A percentile compares a stretch with the other conserved stretches of the same genome.
Conservation (phyloP, 768 basidiomycete species). For the Psilocybe cubensis region DNA sequence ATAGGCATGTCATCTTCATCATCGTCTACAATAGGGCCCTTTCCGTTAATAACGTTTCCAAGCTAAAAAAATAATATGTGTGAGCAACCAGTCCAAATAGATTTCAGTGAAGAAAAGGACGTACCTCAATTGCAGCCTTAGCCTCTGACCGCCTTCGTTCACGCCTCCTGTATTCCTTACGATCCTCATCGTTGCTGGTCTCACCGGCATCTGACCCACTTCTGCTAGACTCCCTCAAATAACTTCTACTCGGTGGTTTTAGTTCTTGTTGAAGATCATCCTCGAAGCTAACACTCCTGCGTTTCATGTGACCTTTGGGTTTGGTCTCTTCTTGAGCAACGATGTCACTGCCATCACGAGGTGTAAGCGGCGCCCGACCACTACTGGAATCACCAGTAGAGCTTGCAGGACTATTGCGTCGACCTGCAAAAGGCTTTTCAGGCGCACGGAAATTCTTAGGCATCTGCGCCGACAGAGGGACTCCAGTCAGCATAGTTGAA, state of each 20-base stretch:
- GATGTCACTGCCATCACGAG: slow-evolving; percentile 76
- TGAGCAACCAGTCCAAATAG: slow-evolving; percentile 9
- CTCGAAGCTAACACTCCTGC: slow-evolving; percentile 72
- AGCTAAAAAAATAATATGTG: slow-evolving; percentile 51
- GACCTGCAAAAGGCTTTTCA: slow-evolving; percentile 58
- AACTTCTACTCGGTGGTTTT: slow-evolving; percentile 17
- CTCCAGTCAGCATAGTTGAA: slow-evolving; percentile 41
- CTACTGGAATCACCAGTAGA: slow-evolving; percentile 87
- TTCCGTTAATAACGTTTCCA: slow-evolving; percentile 87
- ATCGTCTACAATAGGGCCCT: slow-evolving; percentile 60
- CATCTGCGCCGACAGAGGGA: slow-evolving; percentile 28
- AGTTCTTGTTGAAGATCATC: slow-evolving; percentile 38
- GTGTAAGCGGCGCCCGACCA: slow-evolving; percentile 75
- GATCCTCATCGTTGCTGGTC: slow-evolving; percentile 46
- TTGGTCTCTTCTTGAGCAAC: slow-evolving; percentile 20
- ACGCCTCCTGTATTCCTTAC: slow-evolving; percentile 56
- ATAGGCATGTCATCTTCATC: slow-evolving; percentile 55
- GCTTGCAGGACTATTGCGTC: slow-evolving; percentile 76
- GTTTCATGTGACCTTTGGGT: slow-evolving; percentile 39
- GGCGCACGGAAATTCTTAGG: slow-evolving; percentile 32
- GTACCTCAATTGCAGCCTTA: slow-evolving; percentile 88
- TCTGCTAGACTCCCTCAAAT: slow-evolving; percentile 30
- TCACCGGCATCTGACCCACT: slow-evolving; percentile 26
- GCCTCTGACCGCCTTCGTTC: slow-evolving; percentile 83
- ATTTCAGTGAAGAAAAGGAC: slow-evolving; percentile 26